Conservation (phyloP, 192 early-diverging fungal species). For the Lunasporangiospora selenospora region DNA sequence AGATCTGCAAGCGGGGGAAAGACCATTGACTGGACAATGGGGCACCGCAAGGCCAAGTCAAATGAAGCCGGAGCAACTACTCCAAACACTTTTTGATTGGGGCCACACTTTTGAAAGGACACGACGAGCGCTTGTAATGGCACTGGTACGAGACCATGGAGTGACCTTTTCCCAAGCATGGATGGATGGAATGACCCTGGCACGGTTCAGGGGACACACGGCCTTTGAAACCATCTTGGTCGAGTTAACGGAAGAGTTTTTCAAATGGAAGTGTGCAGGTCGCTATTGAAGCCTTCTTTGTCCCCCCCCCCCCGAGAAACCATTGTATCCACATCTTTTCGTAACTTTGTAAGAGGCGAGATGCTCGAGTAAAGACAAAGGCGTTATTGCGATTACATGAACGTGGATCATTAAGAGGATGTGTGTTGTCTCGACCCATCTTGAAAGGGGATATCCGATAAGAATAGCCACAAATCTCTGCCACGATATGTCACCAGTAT, state of each 20-base stretch:
- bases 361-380: too few species aligned
- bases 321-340: too few species aligned
- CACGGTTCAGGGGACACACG: conserved; percentile 14
- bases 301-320: too few species aligned
- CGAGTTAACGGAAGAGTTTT: conserved; percentile 10
- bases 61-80: not conserved
- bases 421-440: too few species aligned
- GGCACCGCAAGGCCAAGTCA: not conserved
- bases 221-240: conserved; percentile 5
- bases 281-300: too few species aligned
- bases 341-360: too few species aligned
- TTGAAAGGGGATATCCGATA: too few species aligned
- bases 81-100: conserved; percentile 35
- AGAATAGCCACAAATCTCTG: too few species aligned
- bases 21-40: not conserved
- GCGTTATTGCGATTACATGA: too few species aligned
- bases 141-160: conserved; percentile 4
- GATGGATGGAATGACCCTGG: not conserved
- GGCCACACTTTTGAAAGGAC: conserved; percentile 24
- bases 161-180: not conserved
- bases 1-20: not conserved
- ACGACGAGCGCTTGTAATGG: conserved; percentile 6
- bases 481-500: too few species aligned
- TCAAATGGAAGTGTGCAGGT: too few species aligned
- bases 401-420: too few species aligned